Evolutionary conservation across 306 rosid species (phyloP).

Genomic region (Sechiopsis laciniata): DNA sequence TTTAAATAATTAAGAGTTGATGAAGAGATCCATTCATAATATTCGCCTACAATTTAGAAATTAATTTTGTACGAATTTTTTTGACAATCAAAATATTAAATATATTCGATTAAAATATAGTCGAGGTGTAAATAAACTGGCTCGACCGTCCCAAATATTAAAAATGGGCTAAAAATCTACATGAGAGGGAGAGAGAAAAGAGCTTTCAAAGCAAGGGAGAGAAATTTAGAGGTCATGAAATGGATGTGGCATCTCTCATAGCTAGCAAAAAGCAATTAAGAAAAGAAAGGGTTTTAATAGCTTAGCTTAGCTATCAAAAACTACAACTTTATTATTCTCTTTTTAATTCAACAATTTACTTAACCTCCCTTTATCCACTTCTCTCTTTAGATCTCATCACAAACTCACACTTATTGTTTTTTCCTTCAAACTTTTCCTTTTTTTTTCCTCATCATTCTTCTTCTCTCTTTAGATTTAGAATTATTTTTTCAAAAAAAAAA

Average conservation of each 20-base stretch:
- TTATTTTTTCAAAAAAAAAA: too few species aligned
- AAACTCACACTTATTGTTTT: background rate
- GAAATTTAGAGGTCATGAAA: slow-evolving; percentile 46
- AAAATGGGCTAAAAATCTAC: too few species aligned
- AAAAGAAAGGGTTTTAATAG: slow-evolving; percentile 31
- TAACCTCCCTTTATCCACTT: slow-evolving; percentile 18
- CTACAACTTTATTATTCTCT: slow-evolving; percentile 35
- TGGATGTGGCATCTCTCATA: slow-evolving; percentile 50
- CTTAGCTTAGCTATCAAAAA: slow-evolving; percentile 84
- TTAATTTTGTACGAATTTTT: too few species aligned
- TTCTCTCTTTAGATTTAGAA: too few species aligned
- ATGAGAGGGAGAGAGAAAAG: slow-evolving; percentile 18
- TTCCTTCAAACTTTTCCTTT: background rate
- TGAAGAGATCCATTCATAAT: too few species aligned
- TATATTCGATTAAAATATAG: too few species aligned
- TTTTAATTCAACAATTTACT: slow-evolving; percentile 29
- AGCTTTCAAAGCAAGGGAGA: slow-evolving; percentile 53
- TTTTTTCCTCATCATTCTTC: background rate
- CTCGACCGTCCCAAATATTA: too few species aligned
- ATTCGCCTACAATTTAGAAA: too few species aligned
- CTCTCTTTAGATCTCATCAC: background rate
- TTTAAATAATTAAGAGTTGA: too few species aligned
- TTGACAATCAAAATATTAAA: too few species aligned
- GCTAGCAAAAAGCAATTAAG: slow-evolving; percentile 25
- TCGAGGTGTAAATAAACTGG: too few species aligned